Conservation (phyloP, 306 rosid genomes). For the Dryas drummondii region DNA sequence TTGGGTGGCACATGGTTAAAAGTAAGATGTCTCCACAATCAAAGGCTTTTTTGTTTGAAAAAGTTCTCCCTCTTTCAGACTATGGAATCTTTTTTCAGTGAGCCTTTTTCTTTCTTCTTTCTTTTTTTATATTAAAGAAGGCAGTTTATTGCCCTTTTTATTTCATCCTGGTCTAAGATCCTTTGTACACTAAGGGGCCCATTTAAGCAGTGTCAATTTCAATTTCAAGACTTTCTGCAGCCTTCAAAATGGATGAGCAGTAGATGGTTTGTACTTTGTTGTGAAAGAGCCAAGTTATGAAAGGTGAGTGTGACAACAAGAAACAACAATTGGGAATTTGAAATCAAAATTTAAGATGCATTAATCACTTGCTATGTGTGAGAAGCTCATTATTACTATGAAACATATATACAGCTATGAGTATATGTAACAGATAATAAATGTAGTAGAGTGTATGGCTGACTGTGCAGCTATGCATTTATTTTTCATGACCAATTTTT, state of each 20-base stretch:
- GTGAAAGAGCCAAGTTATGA: too few relatives aligned
- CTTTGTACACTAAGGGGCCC: not conserved
- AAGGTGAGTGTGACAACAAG: too few relatives aligned
- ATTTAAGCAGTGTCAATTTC: not conserved
- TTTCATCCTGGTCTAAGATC: not conserved
- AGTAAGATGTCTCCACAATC: slow-evolving; percentile 14
- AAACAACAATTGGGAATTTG: not conserved
- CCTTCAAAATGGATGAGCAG: too few relatives aligned
- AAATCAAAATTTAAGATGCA: not conserved
- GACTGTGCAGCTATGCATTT: not conserved
- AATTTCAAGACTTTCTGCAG: too few relatives aligned
- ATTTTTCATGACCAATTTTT: not conserved
- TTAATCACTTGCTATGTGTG: not conserved
- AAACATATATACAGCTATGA: not conserved
- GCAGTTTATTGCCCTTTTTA: not conserved
- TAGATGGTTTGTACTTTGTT: too few relatives aligned
- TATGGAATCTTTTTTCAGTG: slow-evolving; percentile 6
- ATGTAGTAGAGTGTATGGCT: not conserved
- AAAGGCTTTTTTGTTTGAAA: slow-evolving; percentile 29
- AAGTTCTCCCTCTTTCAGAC: not conserved
- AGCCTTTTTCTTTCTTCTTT: not conserved
- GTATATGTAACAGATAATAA: not conserved
- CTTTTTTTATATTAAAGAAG: not conserved
- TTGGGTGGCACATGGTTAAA: slow-evolving; percentile 15
- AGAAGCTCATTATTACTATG: not conserved